Percentiles rank a stretch among this genome's conserved stretches.
phyloP scores from a whole-genome alignment of 2,329 filamentous ascomycete species.

The Thyridium curvatum region DNA sequence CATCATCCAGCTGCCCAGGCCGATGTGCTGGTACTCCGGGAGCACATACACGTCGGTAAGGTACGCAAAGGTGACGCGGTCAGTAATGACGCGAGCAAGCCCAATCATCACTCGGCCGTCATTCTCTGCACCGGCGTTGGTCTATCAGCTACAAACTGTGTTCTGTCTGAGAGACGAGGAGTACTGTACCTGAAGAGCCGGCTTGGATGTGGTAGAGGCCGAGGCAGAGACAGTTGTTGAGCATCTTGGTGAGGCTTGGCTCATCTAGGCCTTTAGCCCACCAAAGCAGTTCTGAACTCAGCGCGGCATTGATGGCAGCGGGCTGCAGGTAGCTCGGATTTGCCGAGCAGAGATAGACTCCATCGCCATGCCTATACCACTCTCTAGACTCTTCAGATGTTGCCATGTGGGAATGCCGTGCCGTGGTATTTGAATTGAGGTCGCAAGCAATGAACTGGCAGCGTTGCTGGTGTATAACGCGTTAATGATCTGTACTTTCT shows the following conservation, averaged over 20 bases:
- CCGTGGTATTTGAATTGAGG: too few species aligned
- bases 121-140: background rate
- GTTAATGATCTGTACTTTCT: too few species aligned
- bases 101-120: constrained; percentile 33
- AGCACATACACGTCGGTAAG: constrained; percentile 64
- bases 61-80: constrained; percentile 63
- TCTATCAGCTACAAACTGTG: background rate
- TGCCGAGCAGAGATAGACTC: constrained; percentile 55
- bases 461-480: too few species aligned
- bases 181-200: constrained; percentile 7
- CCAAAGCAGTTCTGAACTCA: constrained; percentile 39
- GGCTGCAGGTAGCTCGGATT: constrained; percentile 49
- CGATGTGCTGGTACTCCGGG: constrained; percentile 50
- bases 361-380: constrained; percentile 35
- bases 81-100: constrained; percentile 60
- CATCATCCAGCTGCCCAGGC: constrained; percentile 61
- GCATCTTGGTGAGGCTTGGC: constrained; percentile 38
- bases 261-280: constrained; percentile 47
- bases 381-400: constrained; percentile 16
- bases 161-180: background rate
- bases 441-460: too few species aligned
- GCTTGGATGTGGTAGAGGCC: constrained; percentile 40
- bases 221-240: constrained; percentile 54
- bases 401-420: too few species aligned
- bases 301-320: constrained; percentile 46